Percentiles rank a stretch among this genome's conserved stretches.
These are phyloP conservation scores for Vicia faba DNA, from an alignment of 306 rosid genomes.

Conservation along the genomic window DNA sequence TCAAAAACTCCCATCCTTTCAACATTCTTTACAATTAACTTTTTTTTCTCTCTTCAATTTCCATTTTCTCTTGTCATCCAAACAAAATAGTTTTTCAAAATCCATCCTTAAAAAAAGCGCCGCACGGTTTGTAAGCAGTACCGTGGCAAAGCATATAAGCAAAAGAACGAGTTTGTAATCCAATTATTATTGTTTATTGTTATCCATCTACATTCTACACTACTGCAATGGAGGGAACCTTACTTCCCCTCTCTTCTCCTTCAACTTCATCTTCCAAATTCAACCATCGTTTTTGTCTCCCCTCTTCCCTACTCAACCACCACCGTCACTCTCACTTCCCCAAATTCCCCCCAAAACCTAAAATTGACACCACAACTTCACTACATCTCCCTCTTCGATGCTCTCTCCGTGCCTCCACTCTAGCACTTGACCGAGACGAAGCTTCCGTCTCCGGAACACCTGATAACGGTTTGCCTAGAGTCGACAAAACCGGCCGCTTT, in stretches of 20 bases:
- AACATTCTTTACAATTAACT: too few relatives aligned
- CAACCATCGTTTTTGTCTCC: conserved; percentile 30
- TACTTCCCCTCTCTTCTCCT: conserved; percentile 36
- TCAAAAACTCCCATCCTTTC: too few relatives aligned
- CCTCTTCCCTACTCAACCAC: conserved; percentile 29
- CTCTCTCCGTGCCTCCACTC: conserved; percentile 51
- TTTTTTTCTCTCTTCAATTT: too few relatives aligned
- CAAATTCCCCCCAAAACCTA: conserved; percentile 15
- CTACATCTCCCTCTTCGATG: conserved; percentile 30
- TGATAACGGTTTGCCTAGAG: conserved; percentile 56
- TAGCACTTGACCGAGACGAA: conserved; percentile 39
- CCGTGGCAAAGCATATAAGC: neutral
- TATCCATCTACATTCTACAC: neutral
- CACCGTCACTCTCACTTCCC: conserved; percentile 3
- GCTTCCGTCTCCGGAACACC: conserved; percentile 30
- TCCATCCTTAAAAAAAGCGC: too few relatives aligned
- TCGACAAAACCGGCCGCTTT: conserved; percentile 78
- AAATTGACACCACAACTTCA: neutral
- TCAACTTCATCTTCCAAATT: conserved; percentile 29
- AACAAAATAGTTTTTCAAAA: too few relatives aligned
- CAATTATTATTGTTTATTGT: conserved; percentile 13
- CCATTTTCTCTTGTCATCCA: too few relatives aligned
- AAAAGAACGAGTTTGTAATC: conserved; percentile 1
- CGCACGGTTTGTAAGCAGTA: neutral
- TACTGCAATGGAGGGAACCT: conserved; percentile 46